Evolutionary conservation across 176 grass and related monocot genomes (phyloP).

Genomic region (Oryza glaberrima): DNA sequence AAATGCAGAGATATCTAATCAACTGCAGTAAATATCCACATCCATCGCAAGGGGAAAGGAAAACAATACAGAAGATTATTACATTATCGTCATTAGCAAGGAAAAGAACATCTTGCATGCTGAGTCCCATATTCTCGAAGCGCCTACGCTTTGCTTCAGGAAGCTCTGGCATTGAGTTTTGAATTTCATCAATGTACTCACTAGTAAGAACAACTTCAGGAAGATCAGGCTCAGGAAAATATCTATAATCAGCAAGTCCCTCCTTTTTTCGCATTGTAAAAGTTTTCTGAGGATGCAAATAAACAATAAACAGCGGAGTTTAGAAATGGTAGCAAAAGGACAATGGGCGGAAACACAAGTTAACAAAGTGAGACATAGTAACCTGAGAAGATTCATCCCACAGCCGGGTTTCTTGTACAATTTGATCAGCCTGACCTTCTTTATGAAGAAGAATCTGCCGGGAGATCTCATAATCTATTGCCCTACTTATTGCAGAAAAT

Average conservation of each 20-base stretch:
- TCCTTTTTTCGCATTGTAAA: constrained; percentile 97
- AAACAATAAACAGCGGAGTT: constrained; percentile 27
- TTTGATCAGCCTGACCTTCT: constrained; percentile 72
- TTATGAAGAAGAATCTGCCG: constrained; percentile 84
- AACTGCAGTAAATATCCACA: constrained; percentile 18
- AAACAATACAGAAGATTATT: constrained; percentile 34
- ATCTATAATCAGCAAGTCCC: constrained; percentile 95
- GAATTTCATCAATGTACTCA: constrained; percentile 76
- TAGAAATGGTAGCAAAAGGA: constrained; percentile 37
- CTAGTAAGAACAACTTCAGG: constrained; percentile 81
- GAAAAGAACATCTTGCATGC: constrained; percentile 97
- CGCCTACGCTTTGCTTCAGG: constrained; percentile 95
- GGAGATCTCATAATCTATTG: constrained; percentile 89
- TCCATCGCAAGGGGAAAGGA: constrained; percentile 13
- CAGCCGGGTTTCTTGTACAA: constrained; percentile 95
- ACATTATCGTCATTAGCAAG: constrained; percentile 93
- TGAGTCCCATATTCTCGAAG: constrained; percentile 85
- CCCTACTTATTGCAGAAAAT: constrained; percentile 87
- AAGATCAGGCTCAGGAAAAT: constrained; percentile 97
- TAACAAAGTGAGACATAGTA: constrained; percentile 17
- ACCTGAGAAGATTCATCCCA: constrained; percentile 96
- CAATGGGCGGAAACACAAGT: background rate
- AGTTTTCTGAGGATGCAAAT: constrained; percentile 71
- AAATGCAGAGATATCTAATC: constrained; percentile 14
- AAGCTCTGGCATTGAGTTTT: constrained; percentile 78